These are phyloP conservation scores for Coemansia sp. DNA, from an alignment of 192 early-diverging fungal genomes.

Conservation along the genomic window DNA sequence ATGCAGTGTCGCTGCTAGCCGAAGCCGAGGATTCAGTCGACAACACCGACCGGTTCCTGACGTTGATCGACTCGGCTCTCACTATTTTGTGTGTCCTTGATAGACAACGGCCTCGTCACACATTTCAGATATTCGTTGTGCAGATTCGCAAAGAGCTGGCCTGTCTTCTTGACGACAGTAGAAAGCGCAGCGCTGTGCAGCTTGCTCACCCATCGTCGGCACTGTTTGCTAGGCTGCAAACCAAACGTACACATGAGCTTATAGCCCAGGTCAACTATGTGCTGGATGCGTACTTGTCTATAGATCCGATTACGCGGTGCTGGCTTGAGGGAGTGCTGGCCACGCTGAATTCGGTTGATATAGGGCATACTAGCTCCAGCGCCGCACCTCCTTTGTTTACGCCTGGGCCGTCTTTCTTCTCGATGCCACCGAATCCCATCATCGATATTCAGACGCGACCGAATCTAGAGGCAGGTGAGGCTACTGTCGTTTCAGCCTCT, in stretches of 20 bases:
- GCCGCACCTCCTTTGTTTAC: slow-evolving; percentile 6
- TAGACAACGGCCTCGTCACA: slow-evolving; percentile 6
- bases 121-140: slow-evolving; percentile 30
- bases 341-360: not conserved
- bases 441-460: slow-evolving; percentile 41
- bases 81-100: slow-evolving; percentile 19
- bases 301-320: slow-evolving; percentile 13
- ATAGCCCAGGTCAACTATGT: slow-evolving; percentile 16
- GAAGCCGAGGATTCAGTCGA: slow-evolving; percentile 22
- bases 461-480: slow-evolving; percentile 12
- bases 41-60: slow-evolving; percentile 8
- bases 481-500: slow-evolving; percentile 22
- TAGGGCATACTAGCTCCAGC: not conserved
- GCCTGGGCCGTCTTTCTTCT: slow-evolving; percentile 34
- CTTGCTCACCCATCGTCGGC: slow-evolving; percentile 7
- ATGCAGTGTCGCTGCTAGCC: slow-evolving; percentile 16
- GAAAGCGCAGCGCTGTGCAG: not conserved
- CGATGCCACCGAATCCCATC: slow-evolving; percentile 16
- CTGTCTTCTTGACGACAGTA: slow-evolving; percentile 16
- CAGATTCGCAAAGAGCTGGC: slow-evolving; percentile 35
- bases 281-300: slow-evolving; percentile 5
- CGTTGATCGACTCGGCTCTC: slow-evolving; percentile 12
- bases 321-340: slow-evolving; percentile 25
- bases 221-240: slow-evolving; percentile 13
- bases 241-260: slow-evolving; percentile 8